Evolutionary conservation across 371 early-diverging fungal species (phyloP), one percentile per base, ranked within the genome.

Genomic region (Saksenaea vasiformis): DNA sequence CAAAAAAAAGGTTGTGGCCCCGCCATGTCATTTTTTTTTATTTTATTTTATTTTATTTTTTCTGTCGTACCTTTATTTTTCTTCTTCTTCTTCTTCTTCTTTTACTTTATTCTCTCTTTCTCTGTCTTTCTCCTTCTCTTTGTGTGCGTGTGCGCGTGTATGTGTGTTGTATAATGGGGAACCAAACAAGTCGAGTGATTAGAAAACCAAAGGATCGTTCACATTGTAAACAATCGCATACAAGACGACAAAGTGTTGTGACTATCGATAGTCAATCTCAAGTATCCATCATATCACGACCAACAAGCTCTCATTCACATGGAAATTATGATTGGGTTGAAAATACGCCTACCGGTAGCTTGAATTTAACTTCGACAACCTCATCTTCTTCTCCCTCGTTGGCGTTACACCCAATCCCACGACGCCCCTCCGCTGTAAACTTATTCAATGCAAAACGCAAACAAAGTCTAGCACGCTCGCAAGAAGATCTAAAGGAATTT

Each of bases 401-500:
- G 51, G 51, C 51, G 24, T 47, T 47, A 47, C 51, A 47, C 24
- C 27, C 51, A 22, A 17, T 47, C 51, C 51, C 51, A 24, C 17
- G 51, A 26, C n/a, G 27, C 3, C 51, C 51, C 22, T 47, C 51
- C 5, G 51, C 51, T 22, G 24, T 47, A 47, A 22, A 47, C 24
- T 22, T 47, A 47, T 17, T 47, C 7, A 47, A 47, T 22, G 22
- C 51, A 19, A 47, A 22, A 47, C 51, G 51, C 11, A 47, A 47
- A 47, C 51, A 26, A 47, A 47, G 51, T 47, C 22, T 47, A 1
- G 51, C 27, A 47, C 51, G 51, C 22, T 47, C 51, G 1, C 51
- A 47, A 47, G 51, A 47, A 47, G 51, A 47, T 22, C 7, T 35
- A 26, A 26, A 14, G n/a, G 66, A 66, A 56, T 66, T 61, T 56